A percentile compares a stretch with the other conserved stretches of the same genome.
Evolutionary conservation across 2,329 filamentous ascomycete species (phyloP).

Genomic region (Ustulina deusta): DNA sequence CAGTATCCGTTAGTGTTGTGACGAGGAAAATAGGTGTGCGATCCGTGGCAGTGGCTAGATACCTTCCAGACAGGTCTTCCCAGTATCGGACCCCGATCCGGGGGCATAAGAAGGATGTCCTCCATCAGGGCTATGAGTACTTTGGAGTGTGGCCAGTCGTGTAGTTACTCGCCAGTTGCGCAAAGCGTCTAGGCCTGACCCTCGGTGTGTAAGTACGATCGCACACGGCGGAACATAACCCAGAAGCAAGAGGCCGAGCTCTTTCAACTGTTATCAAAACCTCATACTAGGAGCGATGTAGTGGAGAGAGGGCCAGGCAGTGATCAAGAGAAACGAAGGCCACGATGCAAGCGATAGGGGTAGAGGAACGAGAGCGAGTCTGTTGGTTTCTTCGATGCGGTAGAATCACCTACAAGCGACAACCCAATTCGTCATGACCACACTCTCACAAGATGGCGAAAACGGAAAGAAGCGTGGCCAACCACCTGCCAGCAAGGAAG

Average conservation of each 20-base stretch:
- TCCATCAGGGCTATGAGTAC: slow-evolving; percentile 56
- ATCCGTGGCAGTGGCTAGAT: slow-evolving; percentile 20
- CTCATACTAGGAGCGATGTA: slow-evolving; percentile 23
- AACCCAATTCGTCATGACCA: slow-evolving; percentile 8
- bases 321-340: slow-evolving; percentile 18
- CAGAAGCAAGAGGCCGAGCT: slow-evolving; percentile 37
- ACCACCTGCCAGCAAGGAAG: slow-evolving; percentile 26
- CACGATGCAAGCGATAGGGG: slow-evolving; percentile 24
- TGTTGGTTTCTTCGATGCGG: slow-evolving; percentile 1
- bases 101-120: slow-evolving; percentile 62
- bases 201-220: slow-evolving; percentile 33
- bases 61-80: slow-evolving; percentile 67
- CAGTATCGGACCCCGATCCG: slow-evolving; percentile 64
- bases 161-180: slow-evolving; percentile 38
- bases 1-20: slow-evolving; percentile 37
- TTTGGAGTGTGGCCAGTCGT: slow-evolving; percentile 31
- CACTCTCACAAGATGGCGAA: slow-evolving; percentile 6
- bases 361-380: neutral
- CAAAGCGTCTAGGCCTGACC: slow-evolving; percentile 34
- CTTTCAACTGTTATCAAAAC: slow-evolving; percentile 42
- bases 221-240: slow-evolving; percentile 36
- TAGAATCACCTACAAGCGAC: neutral
- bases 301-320: neutral
- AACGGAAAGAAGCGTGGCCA: slow-evolving; percentile 15
- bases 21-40: slow-evolving; percentile 16